Conservation (phyloP, 2,329 filamentous ascomycete genomes). For the Keithomyces neogunnii region DNA sequence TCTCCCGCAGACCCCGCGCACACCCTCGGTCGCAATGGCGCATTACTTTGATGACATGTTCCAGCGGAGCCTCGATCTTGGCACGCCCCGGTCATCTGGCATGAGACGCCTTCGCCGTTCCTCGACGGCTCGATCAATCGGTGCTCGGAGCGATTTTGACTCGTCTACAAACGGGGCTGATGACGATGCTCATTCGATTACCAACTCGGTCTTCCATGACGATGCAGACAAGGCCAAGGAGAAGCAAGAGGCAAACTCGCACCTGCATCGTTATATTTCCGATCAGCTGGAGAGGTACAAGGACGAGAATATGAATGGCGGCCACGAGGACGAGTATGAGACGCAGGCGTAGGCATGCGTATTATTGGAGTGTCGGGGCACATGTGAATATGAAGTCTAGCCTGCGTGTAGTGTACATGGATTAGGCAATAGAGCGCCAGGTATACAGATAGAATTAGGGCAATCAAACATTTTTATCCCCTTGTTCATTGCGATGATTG, state of each 20-base stretch:
- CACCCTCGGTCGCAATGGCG: conserved; percentile 71
- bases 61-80: conserved; percentile 30
- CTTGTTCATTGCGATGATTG: no score
- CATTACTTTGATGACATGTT: conserved; percentile 96
- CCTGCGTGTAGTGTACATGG: no score
- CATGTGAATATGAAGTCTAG: no score
- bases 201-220: conserved; percentile 23
- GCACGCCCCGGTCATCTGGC: conserved; percentile 25
- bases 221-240: conserved; percentile 37
- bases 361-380: no score
- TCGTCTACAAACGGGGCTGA: conserved; percentile 38
- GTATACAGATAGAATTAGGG: no score
- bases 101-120: conserved; percentile 59
- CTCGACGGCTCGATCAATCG: conserved; percentile 76
- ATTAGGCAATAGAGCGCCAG: no score
- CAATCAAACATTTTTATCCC: no score
- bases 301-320: conserved; percentile 17
- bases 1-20: conserved; percentile 85
- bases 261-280: conserved; percentile 73
- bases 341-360: conserved; percentile 22
- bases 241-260: conserved; percentile 51
- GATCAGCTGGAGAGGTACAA: conserved; percentile 69
- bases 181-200: conserved; percentile 24
- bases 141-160: conserved; percentile 72
- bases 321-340: conserved; percentile 39